Evolutionary conservation across 371 early-diverging fungal genomes (phyloP).

Genomic region (Mortierella sp.): DNA sequence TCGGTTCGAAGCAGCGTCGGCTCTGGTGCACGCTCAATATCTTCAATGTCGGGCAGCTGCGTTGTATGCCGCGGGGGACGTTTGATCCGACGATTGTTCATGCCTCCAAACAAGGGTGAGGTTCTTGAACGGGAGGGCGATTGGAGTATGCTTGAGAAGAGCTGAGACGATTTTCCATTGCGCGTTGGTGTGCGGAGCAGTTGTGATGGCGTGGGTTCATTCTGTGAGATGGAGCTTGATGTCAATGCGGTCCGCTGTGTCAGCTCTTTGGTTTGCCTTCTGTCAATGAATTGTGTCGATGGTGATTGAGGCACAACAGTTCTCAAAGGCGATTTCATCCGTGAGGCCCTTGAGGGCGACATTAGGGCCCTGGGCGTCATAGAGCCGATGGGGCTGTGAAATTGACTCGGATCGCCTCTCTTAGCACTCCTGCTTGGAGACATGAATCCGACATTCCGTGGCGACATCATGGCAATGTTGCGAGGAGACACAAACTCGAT

Average conservation of each 20-base stretch:
- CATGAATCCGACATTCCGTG: slow-evolving; percentile 26
- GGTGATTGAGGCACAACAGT: slow-evolving; percentile 21
- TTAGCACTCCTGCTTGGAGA: slow-evolving; percentile 21
- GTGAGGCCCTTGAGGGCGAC: slow-evolving; percentile 26
- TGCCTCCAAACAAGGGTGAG: slow-evolving; percentile 45
- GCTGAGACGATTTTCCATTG: slow-evolving; percentile 3
- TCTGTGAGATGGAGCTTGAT: too few relatives aligned
- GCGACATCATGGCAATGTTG: slow-evolving; percentile 8
- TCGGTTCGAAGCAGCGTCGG: neutral
- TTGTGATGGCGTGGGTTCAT: neutral
- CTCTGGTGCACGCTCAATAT: slow-evolving; percentile 12
- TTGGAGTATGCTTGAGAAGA: slow-evolving; percentile 10
- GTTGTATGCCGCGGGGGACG: neutral
- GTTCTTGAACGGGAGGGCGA: slow-evolving; percentile 29
- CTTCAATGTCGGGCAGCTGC: slow-evolving; percentile 16
- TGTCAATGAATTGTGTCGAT: slow-evolving; percentile 15
- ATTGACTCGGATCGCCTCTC: slow-evolving; percentile 2
- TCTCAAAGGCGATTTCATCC: slow-evolving; percentile 1
- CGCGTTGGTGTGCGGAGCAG: slow-evolving; percentile 15
- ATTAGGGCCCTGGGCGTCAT: slow-evolving; percentile 10
- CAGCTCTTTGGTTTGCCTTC: slow-evolving; percentile 8
- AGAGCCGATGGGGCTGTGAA: slow-evolving; percentile 4
- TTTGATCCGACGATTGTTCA: slow-evolving; percentile 32
- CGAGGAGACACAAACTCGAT: slow-evolving; percentile 44
- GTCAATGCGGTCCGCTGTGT: too few relatives aligned